Base-by-base conservation (phyloP, 495 filamentous ascomycete genomes). In the Choiromyces venosus region DNA sequence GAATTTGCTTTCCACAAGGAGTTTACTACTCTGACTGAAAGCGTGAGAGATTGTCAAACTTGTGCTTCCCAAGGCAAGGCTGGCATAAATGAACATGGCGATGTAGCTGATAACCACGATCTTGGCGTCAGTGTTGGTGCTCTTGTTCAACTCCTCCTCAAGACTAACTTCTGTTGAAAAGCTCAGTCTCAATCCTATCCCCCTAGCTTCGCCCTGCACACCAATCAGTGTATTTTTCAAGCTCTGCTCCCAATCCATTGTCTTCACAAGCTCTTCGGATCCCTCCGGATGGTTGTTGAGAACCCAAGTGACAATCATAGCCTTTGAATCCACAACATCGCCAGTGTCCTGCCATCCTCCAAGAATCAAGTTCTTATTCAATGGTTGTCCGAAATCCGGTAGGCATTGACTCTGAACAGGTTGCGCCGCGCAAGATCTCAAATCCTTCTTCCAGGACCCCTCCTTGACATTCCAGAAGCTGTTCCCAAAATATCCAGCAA, bases 11-110 rank as follows among this genome's bases (percentile, higher is more conserved):
- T 97, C 91, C 1, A 99, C 95, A 1, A 99, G 83, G 19, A 91
- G 89, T 69, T 91, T 91, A 56, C 91, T 87, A 16, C 94, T 94
- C 80, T 94, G 95, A 67, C 86, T 86, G 37, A 97, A 76, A 64
- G 97, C 83, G 69, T 93, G 90, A 71, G 86, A 86, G 73, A 91
- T 83, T 40, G 91, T 90, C 40, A 97, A 84, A 1, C 91, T 94
- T 18, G 90, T 93, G 3, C 93, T 96, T 4, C 95, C 96, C 5
- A 99, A 84, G 4, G 95, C 93, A 42, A 99, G 80, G 2, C 93
- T 97, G 5, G 93, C 95, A 79, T 99, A 99, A 44, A 99, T 82
- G 81, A 99, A 98, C 95, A 99, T 99, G 83, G 97, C 91, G 74
- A 98, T 87, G 83, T 99, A 99, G 85, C 94, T 97, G 83, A 98